phyloP scores from a whole-genome alignment of 495 filamentous ascomycete genomes.

The Penicillium coffeae region DNA sequence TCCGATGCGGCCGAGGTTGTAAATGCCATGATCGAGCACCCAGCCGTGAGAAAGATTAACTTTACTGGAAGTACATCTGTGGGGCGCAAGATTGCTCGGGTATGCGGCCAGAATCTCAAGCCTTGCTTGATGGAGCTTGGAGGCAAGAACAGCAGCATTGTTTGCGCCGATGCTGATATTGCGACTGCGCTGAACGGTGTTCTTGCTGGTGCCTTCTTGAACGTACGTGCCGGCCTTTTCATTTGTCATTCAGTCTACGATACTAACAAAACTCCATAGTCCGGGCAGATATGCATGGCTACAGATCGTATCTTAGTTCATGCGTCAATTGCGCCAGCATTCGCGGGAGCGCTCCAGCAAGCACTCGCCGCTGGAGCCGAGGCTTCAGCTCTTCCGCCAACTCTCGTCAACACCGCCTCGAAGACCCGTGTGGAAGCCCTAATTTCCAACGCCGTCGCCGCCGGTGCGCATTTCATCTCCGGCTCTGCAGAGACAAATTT shows the following conservation, averaged over 20 bases:
- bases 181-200: slow-evolving; percentile 47
- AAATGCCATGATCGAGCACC: slow-evolving; percentile 53
- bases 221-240: slow-evolving; percentile 25
- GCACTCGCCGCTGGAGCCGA: slow-evolving; percentile 46
- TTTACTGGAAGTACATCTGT: slow-evolving; percentile 58
- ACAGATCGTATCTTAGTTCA: slow-evolving; percentile 85
- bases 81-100: slow-evolving; percentile 52
- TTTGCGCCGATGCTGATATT: slow-evolving; percentile 55
- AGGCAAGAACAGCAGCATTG: slow-evolving; percentile 57
- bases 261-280: slow-evolving; percentile 24
- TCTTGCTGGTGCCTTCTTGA: slow-evolving; percentile 48
- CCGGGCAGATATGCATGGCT: slow-evolving; percentile 87
- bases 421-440: slow-evolving; percentile 64
- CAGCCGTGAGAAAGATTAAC: slow-evolving; percentile 56
- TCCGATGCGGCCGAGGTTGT: slow-evolving; percentile 53
- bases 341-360: slow-evolving; percentile 42
- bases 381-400: slow-evolving; percentile 43
- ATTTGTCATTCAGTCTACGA: background rate
- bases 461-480: slow-evolving; percentile 63
- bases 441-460: slow-evolving; percentile 54
- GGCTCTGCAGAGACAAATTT: slow-evolving; percentile 37
- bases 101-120: slow-evolving; percentile 52
- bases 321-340: slow-evolving; percentile 57
- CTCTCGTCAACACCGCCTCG: slow-evolving; percentile 57
- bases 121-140: slow-evolving; percentile 61